Percentiles rank a stretch among this genome's conserved stretches.
Evolutionary conservation across 805 yeast species (phyloP).

Genomic region (Schwanniomyces sp.): DNA sequence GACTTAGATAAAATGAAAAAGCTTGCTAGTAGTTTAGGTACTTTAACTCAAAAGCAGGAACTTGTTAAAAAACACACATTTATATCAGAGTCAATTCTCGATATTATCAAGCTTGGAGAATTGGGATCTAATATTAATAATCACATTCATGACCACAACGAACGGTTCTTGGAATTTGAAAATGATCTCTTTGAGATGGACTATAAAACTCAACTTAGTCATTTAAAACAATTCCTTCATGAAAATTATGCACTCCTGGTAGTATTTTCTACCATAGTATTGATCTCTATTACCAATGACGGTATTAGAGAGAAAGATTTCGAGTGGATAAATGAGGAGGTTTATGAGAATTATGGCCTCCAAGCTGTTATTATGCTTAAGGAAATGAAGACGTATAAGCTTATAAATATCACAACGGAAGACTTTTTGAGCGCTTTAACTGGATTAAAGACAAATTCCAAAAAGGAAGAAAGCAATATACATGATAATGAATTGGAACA

Average conservation of each 20-base stretch:
- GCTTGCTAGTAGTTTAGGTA: constrained; percentile 69
- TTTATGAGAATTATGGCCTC: constrained; percentile 67
- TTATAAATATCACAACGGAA: constrained; percentile 37
- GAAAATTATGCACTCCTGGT: constrained; percentile 37
- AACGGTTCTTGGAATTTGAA: constrained; percentile 56
- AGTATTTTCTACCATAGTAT: constrained; percentile 52
- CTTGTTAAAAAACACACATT: constrained; percentile 70
- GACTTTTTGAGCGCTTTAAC: constrained; percentile 22
- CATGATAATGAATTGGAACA: constrained; percentile 12
- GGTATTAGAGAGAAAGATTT: constrained; percentile 71
- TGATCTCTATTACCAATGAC: constrained; percentile 61
- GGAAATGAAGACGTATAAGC: constrained; percentile 46
- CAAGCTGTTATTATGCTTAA: constrained; percentile 47
- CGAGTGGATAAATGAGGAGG: constrained; percentile 50
- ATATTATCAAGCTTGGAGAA: constrained; percentile 34
- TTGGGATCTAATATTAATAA: constrained; percentile 6
- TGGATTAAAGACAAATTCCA: constrained; percentile 10
- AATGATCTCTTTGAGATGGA: constrained; percentile 61
- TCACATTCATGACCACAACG: constrained; percentile 33
- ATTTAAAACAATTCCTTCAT: constrained; percentile 38
- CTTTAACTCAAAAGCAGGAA: constrained; percentile 65
- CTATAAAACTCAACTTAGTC: constrained; percentile 29
- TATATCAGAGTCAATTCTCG: constrained; percentile 65
- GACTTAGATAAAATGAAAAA: constrained; percentile 54
- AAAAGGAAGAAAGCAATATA: not conserved